These are phyloP conservation scores for Cytospora piceicola DNA, from an alignment of 2,329 filamentous ascomycete species.

Conservation along the genomic window DNA sequence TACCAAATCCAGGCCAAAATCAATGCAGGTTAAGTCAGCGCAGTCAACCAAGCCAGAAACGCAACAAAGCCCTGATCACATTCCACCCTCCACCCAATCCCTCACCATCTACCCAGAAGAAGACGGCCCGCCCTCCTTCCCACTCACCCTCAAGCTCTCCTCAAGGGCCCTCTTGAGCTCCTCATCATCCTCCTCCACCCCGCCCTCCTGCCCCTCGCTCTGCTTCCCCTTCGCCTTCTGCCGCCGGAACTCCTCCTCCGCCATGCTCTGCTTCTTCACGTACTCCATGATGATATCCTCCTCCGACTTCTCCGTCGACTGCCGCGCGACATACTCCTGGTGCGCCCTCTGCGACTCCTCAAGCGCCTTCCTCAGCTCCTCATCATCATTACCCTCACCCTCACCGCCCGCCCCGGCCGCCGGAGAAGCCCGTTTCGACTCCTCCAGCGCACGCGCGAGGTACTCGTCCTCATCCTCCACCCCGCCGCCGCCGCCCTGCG, in stretches of 20 bases:
- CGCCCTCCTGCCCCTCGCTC: slow-evolving; percentile 33
- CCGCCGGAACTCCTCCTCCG: slow-evolving; percentile 62
- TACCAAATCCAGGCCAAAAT: slow-evolving; percentile 14
- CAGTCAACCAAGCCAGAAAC: slow-evolving; percentile 26
- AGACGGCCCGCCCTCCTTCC: slow-evolving; percentile 34
- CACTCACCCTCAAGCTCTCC: slow-evolving; percentile 54
- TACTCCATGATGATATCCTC: slow-evolving; percentile 78
- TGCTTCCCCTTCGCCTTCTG: slow-evolving; percentile 42
- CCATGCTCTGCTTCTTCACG: slow-evolving; percentile 74
- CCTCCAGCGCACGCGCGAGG: slow-evolving; percentile 46
- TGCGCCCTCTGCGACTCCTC: slow-evolving; percentile 52
- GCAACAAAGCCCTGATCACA: neutral
- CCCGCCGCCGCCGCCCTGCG: slow-evolving; percentile 32
- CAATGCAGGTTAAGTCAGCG: neutral
- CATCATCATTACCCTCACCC: slow-evolving; percentile 46
- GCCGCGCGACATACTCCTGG: slow-evolving; percentile 46
- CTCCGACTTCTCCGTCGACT: slow-evolving; percentile 52
- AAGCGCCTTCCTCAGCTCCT: slow-evolving; percentile 52
- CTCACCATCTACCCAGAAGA: neutral
- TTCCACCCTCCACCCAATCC: no score
- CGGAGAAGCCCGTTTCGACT: slow-evolving; percentile 40
- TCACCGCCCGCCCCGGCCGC: slow-evolving; percentile 31
- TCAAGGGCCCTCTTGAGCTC: slow-evolving; percentile 60
- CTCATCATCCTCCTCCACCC: slow-evolving; percentile 52
- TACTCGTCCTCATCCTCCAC: slow-evolving; percentile 41